Base-by-base conservation (phyloP, 495 filamentous ascomycete species). In the Tetracladium setigerum region DNA sequence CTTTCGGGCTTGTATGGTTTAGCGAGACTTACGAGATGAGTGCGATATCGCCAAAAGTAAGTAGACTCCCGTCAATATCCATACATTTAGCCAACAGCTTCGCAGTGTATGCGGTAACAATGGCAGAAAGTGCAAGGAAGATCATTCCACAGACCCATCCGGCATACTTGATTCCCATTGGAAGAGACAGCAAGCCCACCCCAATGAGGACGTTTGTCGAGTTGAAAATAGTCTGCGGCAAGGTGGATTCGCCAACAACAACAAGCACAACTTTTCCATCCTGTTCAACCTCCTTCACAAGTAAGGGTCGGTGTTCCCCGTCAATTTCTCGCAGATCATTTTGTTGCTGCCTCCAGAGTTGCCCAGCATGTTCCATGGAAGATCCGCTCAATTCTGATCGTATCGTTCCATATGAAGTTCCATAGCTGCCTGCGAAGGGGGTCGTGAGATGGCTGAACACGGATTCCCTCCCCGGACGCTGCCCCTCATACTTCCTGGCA, bases 171-270 rank as follows among this genome's bases (percentile, higher is more conserved):
- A 98, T 68, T 3, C 85, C 92, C 59, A 98, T 74, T 10, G 92
- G 94, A 46, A 98, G 70, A 67, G 85, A 90, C 39, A 98, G 66
- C 15, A 98, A 64, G 0, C 92, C 92, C 38, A 98, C 81, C 14
- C 92, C 92, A 50, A 98, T 90, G 34, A 98, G 67, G 31, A 95
- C 87, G 59, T 98, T 98, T 44, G 94, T 89, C 13, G 87, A 92
- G 62, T 98, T 98, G 68, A 98, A 95, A 49, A 96, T 74, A 0
- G 92, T 97, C 67, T 98, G 92, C 2, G 91, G 89, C 24, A 96
- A 68, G 2, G 92, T 98, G 9, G 87, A 94, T 70, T 91, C 89
- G 31, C 92, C 92, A 48, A 92, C 78, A 6, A 97, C 80, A 19
- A 90, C 74, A 57, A 85, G 73, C 22, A 94, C 79, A 14, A 89